These are phyloP conservation scores for Colletotrichum tanaceti DNA, from an alignment of 2,329 filamentous ascomycete species.

Conservation along the genomic window DNA sequence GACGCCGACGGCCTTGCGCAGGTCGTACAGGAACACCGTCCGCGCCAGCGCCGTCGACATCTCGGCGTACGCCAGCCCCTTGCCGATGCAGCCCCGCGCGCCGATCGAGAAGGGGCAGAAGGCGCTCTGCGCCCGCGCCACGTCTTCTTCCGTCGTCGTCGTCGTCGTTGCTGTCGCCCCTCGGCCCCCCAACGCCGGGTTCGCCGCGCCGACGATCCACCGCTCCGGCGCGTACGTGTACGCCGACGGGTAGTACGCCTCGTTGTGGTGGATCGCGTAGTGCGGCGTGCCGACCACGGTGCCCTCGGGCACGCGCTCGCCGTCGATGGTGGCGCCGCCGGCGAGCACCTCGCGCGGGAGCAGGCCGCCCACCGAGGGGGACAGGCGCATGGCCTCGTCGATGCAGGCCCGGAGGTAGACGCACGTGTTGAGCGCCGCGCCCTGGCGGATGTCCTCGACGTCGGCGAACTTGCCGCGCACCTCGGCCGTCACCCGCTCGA, in stretches of 20 bases:
- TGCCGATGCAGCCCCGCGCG: conserved; percentile 78
- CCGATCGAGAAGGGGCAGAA: conserved; percentile 82
- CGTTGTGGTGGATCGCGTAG: conserved; percentile 77
- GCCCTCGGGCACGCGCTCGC: conserved; percentile 65
- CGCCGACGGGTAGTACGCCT: conserved; percentile 69
- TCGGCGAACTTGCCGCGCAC: conserved; percentile 63
- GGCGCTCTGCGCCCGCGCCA: conserved; percentile 70
- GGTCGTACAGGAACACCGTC: conserved; percentile 70
- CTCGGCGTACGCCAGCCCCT: conserved; percentile 75
- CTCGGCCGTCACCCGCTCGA: conserved; percentile 62
- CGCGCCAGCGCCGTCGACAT: conserved; percentile 72
- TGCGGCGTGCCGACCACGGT: conserved; percentile 73
- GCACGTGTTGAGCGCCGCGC: conserved; percentile 61
- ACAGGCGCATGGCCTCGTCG: conserved; percentile 73
- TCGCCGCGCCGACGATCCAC: conserved; percentile 67
- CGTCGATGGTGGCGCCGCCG: conserved; percentile 67
- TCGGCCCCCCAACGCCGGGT: conserved; percentile 48
- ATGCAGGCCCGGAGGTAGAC: conserved; percentile 72
- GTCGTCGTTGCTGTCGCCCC: too few relatives aligned
- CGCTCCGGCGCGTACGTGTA: conserved; percentile 72
- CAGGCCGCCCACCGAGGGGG: conserved; percentile 70
- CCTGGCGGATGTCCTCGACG: conserved; percentile 67
- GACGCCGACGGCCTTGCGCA: conserved; percentile 63
- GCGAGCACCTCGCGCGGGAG: conserved; percentile 69
- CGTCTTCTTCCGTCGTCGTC: conserved; percentile 62